Conservation (phyloP, 2,329 filamentous ascomycete genomes). For the Magnaporthales sp. region DNA sequence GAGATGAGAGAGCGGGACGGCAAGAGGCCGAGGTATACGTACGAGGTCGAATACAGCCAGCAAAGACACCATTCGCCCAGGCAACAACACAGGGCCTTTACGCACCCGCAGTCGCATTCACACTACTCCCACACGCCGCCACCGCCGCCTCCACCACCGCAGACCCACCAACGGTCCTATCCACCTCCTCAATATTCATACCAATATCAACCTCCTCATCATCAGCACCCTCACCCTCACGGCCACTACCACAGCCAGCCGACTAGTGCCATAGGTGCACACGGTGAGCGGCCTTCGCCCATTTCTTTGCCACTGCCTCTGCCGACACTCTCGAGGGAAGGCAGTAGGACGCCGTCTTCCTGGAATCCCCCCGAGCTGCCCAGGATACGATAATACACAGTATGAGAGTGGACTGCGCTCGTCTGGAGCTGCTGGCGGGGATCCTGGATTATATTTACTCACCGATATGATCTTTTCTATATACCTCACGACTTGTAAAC, state of each 20-base stretch:
- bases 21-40: conserved; percentile 41
- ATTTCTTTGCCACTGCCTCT: conserved; percentile 7
- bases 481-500: neutral
- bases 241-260: conserved; percentile 3
- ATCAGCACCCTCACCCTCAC: conserved; percentile 6
- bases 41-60: conserved; percentile 26
- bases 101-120: neutral
- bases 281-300: neutral
- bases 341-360: neutral
- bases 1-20: conserved; percentile 17
- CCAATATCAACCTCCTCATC: conserved; percentile 5
- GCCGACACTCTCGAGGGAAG: conserved; percentile 8
- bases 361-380: conserved; percentile 21
- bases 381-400: neutral
- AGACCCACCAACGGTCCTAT: neutral
- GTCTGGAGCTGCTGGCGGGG: too few relatives aligned
- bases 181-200: neutral
- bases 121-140: conserved; percentile 3
- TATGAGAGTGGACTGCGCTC: neutral
- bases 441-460: neutral
- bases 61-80: neutral
- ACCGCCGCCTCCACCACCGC: neutral
- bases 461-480: too few relatives aligned
- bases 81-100: neutral
- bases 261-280: neutral